Evolutionary conservation across 148 eudicot species (phyloP).

Genomic region (Rhododendron simsii): DNA sequence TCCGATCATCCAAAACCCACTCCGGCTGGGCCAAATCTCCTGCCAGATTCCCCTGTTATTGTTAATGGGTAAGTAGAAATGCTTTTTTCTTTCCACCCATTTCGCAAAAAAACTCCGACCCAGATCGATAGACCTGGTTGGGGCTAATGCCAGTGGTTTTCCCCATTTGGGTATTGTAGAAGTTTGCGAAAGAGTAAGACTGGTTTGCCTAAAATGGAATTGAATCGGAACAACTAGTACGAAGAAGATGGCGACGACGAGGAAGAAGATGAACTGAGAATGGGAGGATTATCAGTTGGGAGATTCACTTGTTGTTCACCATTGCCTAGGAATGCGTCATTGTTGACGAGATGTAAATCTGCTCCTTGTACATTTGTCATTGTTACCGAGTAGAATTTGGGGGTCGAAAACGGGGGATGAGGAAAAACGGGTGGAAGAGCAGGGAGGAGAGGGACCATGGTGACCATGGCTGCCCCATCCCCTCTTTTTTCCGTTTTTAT

Average conservation of each 20-base stretch:
- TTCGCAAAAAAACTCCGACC: conserved; percentile 10
- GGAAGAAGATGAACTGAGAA: not conserved
- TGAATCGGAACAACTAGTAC: conserved; percentile 5
- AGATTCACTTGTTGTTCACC: conserved; percentile 20
- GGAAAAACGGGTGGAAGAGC: not conserved
- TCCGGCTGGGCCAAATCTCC: conserved; percentile 3
- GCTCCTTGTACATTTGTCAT: conserved; percentile 69
- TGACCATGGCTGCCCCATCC: no score
- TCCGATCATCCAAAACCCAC: conserved; percentile 40
- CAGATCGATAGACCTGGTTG: conserved; percentile 9
- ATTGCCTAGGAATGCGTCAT: conserved; percentile 49
- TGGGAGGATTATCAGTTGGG: not conserved
- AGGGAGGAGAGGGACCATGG: conserved; percentile 5
- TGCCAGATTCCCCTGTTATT: conserved; percentile 4
- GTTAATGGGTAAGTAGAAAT: conserved; percentile 24
- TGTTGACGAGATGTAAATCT: conserved; percentile 72
- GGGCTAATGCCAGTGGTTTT: conserved; percentile 40
- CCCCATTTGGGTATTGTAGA: conserved; percentile 35
- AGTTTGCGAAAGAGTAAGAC: conserved; percentile 10
- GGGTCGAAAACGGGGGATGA: conserved; percentile 15
- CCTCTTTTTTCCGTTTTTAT: no score
- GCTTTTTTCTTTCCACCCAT: not conserved
- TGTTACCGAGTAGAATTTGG: conserved; percentile 45
- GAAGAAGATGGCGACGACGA: not conserved
- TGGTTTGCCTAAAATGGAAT: conserved; percentile 18